Evolutionary conservation across 495 filamentous ascomycete genomes (phyloP).

Genomic region (Tuber melanosporum): DNA sequence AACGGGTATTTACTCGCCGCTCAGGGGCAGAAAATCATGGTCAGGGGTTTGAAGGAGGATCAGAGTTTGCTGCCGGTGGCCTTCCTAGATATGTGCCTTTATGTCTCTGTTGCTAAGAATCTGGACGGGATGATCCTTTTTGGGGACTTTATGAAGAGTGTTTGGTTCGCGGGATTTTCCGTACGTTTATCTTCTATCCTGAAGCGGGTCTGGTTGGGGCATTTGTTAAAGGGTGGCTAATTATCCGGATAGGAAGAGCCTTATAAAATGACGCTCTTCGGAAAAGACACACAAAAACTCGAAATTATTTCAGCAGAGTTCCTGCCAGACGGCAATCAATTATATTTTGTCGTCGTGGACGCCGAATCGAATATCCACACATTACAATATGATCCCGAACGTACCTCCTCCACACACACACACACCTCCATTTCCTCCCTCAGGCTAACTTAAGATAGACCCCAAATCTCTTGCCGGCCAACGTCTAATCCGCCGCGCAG

Average conservation of each 20-base stretch:
- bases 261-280: slow-evolving; percentile 90
- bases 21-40: slow-evolving; percentile 94
- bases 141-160: slow-evolving; percentile 81
- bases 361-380: slow-evolving; percentile 79
- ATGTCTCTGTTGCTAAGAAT: slow-evolving; percentile 73
- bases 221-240: slow-evolving; percentile 15
- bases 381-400: slow-evolving; percentile 88
- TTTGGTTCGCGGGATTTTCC: slow-evolving; percentile 91
- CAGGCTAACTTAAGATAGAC: slow-evolving; percentile 51
- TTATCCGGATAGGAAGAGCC: slow-evolving; percentile 60
- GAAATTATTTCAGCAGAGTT: slow-evolving; percentile 82
- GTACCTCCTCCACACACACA: slow-evolving; percentile 41
- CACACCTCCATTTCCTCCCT: not conserved
- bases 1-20: slow-evolving; percentile 86
- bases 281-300: slow-evolving; percentile 66
- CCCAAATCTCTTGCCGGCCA: slow-evolving; percentile 88
- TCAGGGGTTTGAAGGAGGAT: slow-evolving; percentile 91
- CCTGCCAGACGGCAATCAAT: slow-evolving; percentile 72
- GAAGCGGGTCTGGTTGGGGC: not conserved
- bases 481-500: slow-evolving; percentile 72
- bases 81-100: slow-evolving; percentile 96
- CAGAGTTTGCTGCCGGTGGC: slow-evolving; percentile 84
- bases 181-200: slow-evolving; percentile 44
- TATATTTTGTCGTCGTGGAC: slow-evolving; percentile 77
- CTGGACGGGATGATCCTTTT: slow-evolving; percentile 78